phyloP scores from a whole-genome alignment of 495 filamentous ascomycete species.

The Friedmanniomyces simplex region DNA sequence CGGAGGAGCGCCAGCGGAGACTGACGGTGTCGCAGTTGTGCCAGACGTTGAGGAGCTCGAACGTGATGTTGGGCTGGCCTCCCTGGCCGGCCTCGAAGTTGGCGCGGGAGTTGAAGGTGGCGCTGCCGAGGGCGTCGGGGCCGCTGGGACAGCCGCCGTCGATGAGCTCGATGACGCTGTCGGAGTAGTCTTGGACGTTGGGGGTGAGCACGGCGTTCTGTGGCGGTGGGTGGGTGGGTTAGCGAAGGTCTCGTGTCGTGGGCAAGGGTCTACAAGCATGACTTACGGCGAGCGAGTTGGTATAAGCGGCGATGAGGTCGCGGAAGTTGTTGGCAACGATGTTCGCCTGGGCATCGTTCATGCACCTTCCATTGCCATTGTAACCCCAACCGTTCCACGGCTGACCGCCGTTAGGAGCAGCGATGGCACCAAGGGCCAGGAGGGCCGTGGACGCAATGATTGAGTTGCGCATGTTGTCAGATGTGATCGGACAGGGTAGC shows the following conservation, averaged over 20 bases:
- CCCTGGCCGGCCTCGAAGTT: constrained; percentile 10
- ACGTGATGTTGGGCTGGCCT: constrained; percentile 9
- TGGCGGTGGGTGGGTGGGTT: background rate
- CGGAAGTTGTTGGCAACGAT: constrained; percentile 10
- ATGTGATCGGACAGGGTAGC: background rate
- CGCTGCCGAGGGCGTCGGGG: background rate
- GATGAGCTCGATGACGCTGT: constrained; percentile 7
- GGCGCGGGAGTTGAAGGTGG: constrained; percentile 6
- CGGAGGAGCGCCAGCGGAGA: constrained; percentile 3
- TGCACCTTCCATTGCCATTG: background rate
- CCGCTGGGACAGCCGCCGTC: constrained; percentile 4
- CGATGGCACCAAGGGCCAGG: background rate
- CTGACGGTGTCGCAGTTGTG: constrained; percentile 11
- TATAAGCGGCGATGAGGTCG: background rate
- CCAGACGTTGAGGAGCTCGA: constrained; percentile 12
- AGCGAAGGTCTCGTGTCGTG: background rate
- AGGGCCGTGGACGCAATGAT: background rate
- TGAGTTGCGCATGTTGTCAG: constrained; percentile 1
- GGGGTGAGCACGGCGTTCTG: background rate
- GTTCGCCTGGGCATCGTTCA: constrained; percentile 1
- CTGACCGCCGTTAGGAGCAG: background rate
- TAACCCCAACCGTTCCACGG: background rate
- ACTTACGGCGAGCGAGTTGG: background rate
- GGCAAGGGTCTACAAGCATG: background rate
- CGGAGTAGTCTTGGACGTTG: constrained; percentile 5